These are phyloP conservation scores for Phytophthora tentaculata DNA, from an alignment of 352 stramenopile species.

Conservation along the genomic window DNA sequence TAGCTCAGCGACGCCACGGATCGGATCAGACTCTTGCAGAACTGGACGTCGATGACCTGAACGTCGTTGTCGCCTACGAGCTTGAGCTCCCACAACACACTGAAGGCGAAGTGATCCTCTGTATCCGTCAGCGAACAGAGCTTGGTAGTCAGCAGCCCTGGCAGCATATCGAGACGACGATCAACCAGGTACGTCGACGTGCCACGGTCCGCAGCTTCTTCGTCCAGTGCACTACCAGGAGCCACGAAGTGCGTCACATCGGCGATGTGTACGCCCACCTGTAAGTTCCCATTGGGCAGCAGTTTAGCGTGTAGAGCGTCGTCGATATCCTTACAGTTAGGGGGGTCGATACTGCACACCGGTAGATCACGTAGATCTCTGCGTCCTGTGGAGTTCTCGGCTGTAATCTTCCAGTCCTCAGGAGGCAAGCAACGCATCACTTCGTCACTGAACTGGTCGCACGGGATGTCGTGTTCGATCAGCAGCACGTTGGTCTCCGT, in stretches of 20 bases:
- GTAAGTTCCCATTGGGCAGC: slow-evolving; percentile 92
- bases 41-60: slow-evolving; percentile 95
- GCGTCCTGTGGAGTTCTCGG: slow-evolving; percentile 91
- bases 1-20: slow-evolving; percentile 97
- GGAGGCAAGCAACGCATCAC: slow-evolving; percentile 94
- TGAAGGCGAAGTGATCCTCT: slow-evolving; percentile 88
- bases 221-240: slow-evolving; percentile 93
- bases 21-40: slow-evolving; percentile 98
- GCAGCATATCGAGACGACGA: slow-evolving; percentile 98
- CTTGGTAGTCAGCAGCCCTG: slow-evolving; percentile 96
- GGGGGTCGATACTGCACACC: slow-evolving; percentile 92
- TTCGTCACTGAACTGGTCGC: slow-evolving; percentile 80
- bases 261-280: slow-evolving; percentile 98
- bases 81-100: slow-evolving; percentile 78
- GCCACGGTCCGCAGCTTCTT: slow-evolving; percentile 91
- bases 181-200: slow-evolving; percentile 99
- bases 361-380: slow-evolving; percentile 93
- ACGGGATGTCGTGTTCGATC: slow-evolving; percentile 97
- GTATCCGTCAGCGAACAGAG: slow-evolving; percentile 94
- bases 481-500: slow-evolving; percentile 97
- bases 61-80: slow-evolving; percentile 70
- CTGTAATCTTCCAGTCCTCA: slow-evolving; percentile 95
- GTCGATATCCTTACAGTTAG: slow-evolving; percentile 97
- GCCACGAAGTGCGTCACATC: slow-evolving; percentile 99
- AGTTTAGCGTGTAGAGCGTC: slow-evolving; percentile 96